phyloP scores from a whole-genome alignment of 2,329 filamentous ascomycete species.

The Penicillium expansum region DNA sequence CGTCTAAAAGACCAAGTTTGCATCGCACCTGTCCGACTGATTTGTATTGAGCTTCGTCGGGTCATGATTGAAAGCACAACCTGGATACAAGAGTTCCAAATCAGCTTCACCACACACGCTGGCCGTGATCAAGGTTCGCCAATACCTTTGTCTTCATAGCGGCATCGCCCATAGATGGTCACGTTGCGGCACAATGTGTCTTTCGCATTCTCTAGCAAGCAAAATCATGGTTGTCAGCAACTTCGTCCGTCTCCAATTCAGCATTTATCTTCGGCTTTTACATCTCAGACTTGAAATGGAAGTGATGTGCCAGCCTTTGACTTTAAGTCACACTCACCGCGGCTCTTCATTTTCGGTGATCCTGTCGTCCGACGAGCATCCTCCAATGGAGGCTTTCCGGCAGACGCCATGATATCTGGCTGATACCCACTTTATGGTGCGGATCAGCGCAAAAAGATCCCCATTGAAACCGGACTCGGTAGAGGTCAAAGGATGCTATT shows the following conservation, averaged over 20 bases:
- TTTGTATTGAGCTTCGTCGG: constrained; percentile 58
- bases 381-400: constrained; percentile 44
- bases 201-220: constrained; percentile 65
- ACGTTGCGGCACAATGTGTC: constrained; percentile 91
- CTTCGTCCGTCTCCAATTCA: background rate
- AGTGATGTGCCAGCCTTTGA: background rate
- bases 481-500: constrained; percentile 28
- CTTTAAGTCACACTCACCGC: constrained; percentile 39
- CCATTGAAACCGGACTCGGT: constrained; percentile 40
- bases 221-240: constrained; percentile 9
- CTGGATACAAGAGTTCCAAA: constrained; percentile 33
- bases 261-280: constrained; percentile 3
- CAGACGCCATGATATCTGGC: constrained; percentile 42
- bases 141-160: constrained; percentile 80
- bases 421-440: constrained; percentile 32
- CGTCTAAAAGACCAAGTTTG: constrained; percentile 3
- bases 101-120: constrained; percentile 6
- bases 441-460: constrained; percentile 38
- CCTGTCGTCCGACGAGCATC: constrained; percentile 46
- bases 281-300: background rate
- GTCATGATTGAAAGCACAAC: constrained; percentile 86
- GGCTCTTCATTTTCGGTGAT: constrained; percentile 49
- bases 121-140: background rate
- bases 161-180: constrained; percentile 87
- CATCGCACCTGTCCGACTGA: constrained; percentile 39